Evolutionary conservation across 2,329 filamentous ascomycete genomes (phyloP), one percentile per base, ranked within the genome.

Genomic region (Sphaceloma murrayae): DNA sequence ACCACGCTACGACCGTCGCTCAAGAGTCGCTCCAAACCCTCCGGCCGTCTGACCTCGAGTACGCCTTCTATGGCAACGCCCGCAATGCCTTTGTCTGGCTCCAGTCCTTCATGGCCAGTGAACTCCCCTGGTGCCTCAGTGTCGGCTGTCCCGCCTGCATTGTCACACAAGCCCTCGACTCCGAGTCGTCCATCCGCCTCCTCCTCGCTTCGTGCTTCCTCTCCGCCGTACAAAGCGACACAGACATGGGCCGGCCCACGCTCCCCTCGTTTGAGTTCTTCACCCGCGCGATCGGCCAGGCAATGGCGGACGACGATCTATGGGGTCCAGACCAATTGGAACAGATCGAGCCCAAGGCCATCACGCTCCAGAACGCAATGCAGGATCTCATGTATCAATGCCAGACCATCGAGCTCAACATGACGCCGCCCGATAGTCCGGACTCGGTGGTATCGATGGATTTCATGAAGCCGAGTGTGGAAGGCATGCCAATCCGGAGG

Each of bases 31-130:
- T 75, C 7, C 67, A 68, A 46, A 67, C 64, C 21, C 58, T 59
- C 30, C 67, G 66, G 46, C 62, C 64, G 11, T 65, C 69, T 45
- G 74, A 77, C 46, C 65, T 73, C 4, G 74, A 77, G 53, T 66
- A 73, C 31, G 74, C 73, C 2, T 78, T 75, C 56, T 65, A 67
- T 1, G 71, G 72, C 4, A 69, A 73, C 43, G 73, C 73, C 3
- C 68, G 74, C 33, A 68, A 68, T 48, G 73, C 74, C 1, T 78
- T 74, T 53, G 61, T 75, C 43, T 77, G 73, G 67, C 63, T 78
- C 26, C 70, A 76, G 49, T 77, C 72, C 57, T 75, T 77, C 47
- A 57, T 78, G 16, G 73, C 75, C 42, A 73, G 74, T 50, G 67
- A 70, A 48, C 54, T 54, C 17, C 70, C 76, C 49, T 78, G 73